Base-by-base conservation (phyloP, 768 basidiomycete genomes). In the Leccinum rimulosum region DNA sequence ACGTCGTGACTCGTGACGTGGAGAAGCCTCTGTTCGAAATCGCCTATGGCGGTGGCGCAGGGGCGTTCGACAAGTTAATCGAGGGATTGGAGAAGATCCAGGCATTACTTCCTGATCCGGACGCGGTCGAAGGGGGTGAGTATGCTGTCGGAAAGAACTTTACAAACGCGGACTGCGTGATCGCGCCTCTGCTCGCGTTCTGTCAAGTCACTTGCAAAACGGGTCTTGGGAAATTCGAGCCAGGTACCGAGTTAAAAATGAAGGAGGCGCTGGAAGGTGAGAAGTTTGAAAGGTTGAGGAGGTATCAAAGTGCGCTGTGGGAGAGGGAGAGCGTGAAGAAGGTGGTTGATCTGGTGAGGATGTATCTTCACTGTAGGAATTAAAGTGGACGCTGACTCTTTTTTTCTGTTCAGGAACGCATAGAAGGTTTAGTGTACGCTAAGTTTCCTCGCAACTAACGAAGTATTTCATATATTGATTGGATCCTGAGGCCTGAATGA, bases 121-220 rank as follows among this genome's bases (percentile, higher is more conserved):
- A 66, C 11, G 7, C 25, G 52, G 8, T 80, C 2, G 79, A 81
- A 43, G 69, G 61, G 0, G 82, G 72, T 43, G 82, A 64, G 66
- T 68, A 58, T 12, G 67, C 67, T 2, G 50, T 75, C 12, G 77
- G 76, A 3, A 67, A 74, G 25, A 74, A 80, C 52, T 88, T 78
- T 69, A 83, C 80, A 31, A 81, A 80, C 57, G 87, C 86, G 4
- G 88, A 88, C 64, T 81, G 82, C 22, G 82, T 80, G 1, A 69
- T 85, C 31, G 74, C 77, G 5, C 86, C 88, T 4, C 81, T 85
- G 74, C 64, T 88, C 9, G 82, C 76, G 3, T 71, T 83, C 7
- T 60, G 79, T 35, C 75, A 80, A 48, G 54, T 81, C 1, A 0
- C 28, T 8, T 61, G 82, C n/a, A 74, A 73, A 66, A 78, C 82